Conservation (phyloP, 805 yeast species). For the Myxozyma sirexii region DNA sequence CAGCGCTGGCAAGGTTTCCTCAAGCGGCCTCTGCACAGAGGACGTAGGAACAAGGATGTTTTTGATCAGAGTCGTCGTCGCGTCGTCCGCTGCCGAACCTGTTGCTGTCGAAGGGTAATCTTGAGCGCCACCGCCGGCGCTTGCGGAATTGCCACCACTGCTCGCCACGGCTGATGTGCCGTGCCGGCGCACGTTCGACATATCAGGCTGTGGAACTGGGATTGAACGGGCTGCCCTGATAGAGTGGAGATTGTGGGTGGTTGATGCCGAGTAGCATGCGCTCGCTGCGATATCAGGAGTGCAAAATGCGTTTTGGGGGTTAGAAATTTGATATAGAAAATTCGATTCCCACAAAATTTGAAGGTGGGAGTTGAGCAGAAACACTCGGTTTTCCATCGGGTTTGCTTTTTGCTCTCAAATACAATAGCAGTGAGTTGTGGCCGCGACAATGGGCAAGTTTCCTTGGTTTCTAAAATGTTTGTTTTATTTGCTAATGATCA, state of each 20-base stretch:
- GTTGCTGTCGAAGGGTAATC: neutral
- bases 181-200: constrained; percentile 23
- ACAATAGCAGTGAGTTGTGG: too few relatives aligned
- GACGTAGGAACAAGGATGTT: constrained; percentile 32
- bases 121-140: neutral
- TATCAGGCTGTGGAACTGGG: neutral
- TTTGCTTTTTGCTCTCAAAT: too few relatives aligned
- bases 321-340: neutral
- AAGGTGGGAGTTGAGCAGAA: too few relatives aligned
- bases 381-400: too few relatives aligned
- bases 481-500: neutral
- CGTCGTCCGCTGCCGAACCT: constrained; percentile 18
- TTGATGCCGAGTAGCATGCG: neutral
- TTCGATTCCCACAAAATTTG: too few relatives aligned
- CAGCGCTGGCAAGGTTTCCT: constrained; percentile 28
- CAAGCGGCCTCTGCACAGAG: constrained; percentile 27
- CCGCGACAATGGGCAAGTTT: neutral
- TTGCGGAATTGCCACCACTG: neutral
- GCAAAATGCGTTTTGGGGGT: neutral
- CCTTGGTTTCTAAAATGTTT: neutral
- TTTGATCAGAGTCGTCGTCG: constrained; percentile 26
- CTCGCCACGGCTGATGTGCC: constrained; percentile 5
- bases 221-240: too few relatives aligned
- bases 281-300: too few relatives aligned
- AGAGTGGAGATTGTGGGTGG: neutral